phyloP scores from a whole-genome alignment of 805 yeast genomes.

The Myxozyma neglecta region DNA sequence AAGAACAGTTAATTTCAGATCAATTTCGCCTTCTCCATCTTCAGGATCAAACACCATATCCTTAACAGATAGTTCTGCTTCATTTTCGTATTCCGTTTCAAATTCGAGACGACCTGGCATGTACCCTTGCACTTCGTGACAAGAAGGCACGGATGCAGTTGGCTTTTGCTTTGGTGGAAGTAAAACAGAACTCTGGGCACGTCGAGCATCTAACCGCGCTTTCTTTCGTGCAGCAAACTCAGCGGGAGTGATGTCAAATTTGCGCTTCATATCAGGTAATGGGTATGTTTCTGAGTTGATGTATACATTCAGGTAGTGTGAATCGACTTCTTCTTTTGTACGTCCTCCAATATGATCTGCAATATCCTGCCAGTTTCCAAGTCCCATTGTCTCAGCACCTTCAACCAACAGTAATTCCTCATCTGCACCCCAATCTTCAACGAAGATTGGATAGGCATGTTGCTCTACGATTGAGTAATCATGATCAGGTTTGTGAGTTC shows the following conservation, averaged over 20 bases:
- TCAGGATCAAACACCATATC: constrained; percentile 96
- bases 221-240: constrained; percentile 70
- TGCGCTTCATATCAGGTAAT: constrained; percentile 77
- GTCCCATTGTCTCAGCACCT: constrained; percentile 86
- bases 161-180: constrained; percentile 86
- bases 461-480: constrained; percentile 91
- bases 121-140: constrained; percentile 95
- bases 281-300: constrained; percentile 75
- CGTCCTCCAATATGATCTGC: constrained; percentile 94
- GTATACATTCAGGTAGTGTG: constrained; percentile 75
- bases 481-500: constrained; percentile 91
- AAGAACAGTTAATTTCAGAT: constrained; percentile 79
- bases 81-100: constrained; percentile 95
- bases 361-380: constrained; percentile 98
- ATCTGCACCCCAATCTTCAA: constrained; percentile 87
- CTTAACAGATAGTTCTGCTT: constrained; percentile 89
- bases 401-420: constrained; percentile 86
- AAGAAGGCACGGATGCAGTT: constrained; percentile 88
- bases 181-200: constrained; percentile 56
- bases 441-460: constrained; percentile 89
- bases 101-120: constrained; percentile 99
- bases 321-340: constrained; percentile 84
- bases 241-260: constrained; percentile 64
- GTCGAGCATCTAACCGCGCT: constrained; percentile 66
- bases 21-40: constrained; percentile 84